These are phyloP conservation scores for Sarcodon sp. DNA, from an alignment of 768 basidiomycete genomes.

Conservation along the genomic window DNA sequence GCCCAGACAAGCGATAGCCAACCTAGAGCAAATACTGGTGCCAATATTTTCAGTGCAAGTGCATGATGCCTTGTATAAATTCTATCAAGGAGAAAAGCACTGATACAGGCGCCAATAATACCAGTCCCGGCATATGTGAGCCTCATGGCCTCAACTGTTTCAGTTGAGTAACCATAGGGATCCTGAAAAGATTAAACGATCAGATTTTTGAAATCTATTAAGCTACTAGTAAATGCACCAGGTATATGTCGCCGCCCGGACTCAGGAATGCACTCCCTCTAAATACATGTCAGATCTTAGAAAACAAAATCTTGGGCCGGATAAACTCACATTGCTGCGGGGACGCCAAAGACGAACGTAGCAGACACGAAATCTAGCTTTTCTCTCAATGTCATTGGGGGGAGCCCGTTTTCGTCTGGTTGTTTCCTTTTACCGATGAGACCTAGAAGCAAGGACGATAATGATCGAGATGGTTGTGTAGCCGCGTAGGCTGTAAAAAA, in stretches of 20 bases:
- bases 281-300: no score
- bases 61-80: slow-evolving; percentile 69
- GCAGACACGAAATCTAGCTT: slow-evolving; percentile 60
- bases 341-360: slow-evolving; percentile 42
- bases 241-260: no score
- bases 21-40: slow-evolving; percentile 44
- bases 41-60: slow-evolving; percentile 39
- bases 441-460: no score
- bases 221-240: no score
- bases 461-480: slow-evolving; percentile 14
- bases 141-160: slow-evolving; percentile 59
- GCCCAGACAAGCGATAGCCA: slow-evolving; percentile 81
- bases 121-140: slow-evolving; percentile 58
- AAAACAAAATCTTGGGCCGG: no score
- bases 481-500: slow-evolving; percentile 49
- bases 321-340: slow-evolving; percentile 46
- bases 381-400: slow-evolving; percentile 51
- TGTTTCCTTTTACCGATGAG: no score
- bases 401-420: slow-evolving; percentile 8
- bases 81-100: slow-evolving; percentile 70
- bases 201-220: no score
- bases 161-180: slow-evolving; percentile 59
- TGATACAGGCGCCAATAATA: slow-evolving; percentile 50
- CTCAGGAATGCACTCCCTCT: no score
- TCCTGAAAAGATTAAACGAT: slow-evolving; percentile 32